A percentile compares a stretch with the other conserved stretches of the same genome.
Evolutionary conservation across 306 rosid species (phyloP).

Genomic region (Datisca glomerata): DNA sequence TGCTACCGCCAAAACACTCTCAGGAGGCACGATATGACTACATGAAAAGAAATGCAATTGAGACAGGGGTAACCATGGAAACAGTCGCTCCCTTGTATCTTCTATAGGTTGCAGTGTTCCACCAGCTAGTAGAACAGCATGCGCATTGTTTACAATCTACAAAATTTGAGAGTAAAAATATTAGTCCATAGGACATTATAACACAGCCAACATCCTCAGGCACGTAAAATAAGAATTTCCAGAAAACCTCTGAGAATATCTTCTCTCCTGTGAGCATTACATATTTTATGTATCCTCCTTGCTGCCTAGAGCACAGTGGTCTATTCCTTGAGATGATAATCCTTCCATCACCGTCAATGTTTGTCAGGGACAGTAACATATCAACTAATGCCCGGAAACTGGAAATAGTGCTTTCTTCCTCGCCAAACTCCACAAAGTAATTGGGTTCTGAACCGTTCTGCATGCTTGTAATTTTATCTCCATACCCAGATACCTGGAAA

Average conservation of each 20-base stretch:
- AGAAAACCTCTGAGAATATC: constrained; percentile 81
- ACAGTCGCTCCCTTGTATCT: constrained; percentile 84
- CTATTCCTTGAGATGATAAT: constrained; percentile 62
- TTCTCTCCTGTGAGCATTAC: constrained; percentile 89
- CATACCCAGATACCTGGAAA: constrained; percentile 74
- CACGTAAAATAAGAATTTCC: constrained; percentile 9
- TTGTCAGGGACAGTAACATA: constrained; percentile 58
- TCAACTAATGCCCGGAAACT: constrained; percentile 68
- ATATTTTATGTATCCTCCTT: constrained; percentile 64
- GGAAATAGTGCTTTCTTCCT: constrained; percentile 64
- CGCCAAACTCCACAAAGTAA: constrained; percentile 17
- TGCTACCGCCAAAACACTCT: constrained; percentile 74
- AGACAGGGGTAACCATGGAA: constrained; percentile 56
- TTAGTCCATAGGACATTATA: constrained; percentile 4
- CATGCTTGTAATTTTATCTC: constrained; percentile 40
- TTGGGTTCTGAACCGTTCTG: constrained; percentile 20
- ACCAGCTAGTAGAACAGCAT: constrained; percentile 80
- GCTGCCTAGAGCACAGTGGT: constrained; percentile 26
- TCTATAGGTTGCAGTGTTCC: constrained; percentile 93
- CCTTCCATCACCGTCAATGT: constrained; percentile 72
- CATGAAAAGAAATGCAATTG: constrained; percentile 79
- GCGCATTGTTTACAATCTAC: constrained; percentile 78
- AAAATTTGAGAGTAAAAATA: constrained; percentile 17
- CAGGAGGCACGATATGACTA: constrained; percentile 77
- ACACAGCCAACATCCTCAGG: background rate